phyloP scores from a whole-genome alignment of 495 filamentous ascomycete genomes.

The Acidiella bohemica region DNA sequence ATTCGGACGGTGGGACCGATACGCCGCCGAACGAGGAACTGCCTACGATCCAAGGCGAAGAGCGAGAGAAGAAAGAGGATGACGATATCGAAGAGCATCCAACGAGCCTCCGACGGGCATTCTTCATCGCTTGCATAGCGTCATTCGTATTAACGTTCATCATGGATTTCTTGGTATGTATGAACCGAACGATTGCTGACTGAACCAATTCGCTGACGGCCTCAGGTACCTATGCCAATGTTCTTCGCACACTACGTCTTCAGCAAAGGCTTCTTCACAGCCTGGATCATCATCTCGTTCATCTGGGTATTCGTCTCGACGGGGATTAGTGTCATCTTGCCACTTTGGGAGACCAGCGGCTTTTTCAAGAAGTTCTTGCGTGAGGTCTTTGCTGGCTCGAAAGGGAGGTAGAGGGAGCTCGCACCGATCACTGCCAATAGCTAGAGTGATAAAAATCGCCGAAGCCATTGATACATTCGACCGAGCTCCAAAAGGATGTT shows the following conservation, averaged over 20 bases:
- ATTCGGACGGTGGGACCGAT: not conserved
- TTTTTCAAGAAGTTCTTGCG: slow-evolving; percentile 11
- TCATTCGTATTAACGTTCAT: slow-evolving; percentile 20
- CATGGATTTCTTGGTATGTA: slow-evolving; percentile 19
- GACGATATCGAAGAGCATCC: slow-evolving; percentile 9
- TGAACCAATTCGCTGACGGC: not conserved
- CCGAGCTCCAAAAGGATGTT: no score
- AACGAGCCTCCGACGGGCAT: slow-evolving; percentile 11
- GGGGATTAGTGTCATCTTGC: slow-evolving; percentile 16
- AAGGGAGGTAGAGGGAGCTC: slow-evolving; percentile 2
- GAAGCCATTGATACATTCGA: no score
- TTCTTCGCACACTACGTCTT: slow-evolving; percentile 23
- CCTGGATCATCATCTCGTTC: slow-evolving; percentile 21
- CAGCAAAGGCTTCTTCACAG: slow-evolving; percentile 16
- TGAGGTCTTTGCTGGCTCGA: not conserved
- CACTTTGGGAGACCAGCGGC: slow-evolving; percentile 24
- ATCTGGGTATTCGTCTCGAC: slow-evolving; percentile 20
- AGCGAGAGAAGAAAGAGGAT: slow-evolving; percentile 17
- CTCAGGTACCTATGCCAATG: slow-evolving; percentile 23
- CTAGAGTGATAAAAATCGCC: no score
- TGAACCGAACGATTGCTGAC: not conserved
- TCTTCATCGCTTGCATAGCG: slow-evolving; percentile 19
- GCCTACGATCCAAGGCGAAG: slow-evolving; percentile 15
- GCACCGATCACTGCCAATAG: no score
- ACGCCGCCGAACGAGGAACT: slow-evolving; percentile 5